Evolutionary conservation across 1,139 yeast species (phyloP), one percentile per base, ranked within the genome.

Genomic region (Casaregolazyma lundiana): DNA sequence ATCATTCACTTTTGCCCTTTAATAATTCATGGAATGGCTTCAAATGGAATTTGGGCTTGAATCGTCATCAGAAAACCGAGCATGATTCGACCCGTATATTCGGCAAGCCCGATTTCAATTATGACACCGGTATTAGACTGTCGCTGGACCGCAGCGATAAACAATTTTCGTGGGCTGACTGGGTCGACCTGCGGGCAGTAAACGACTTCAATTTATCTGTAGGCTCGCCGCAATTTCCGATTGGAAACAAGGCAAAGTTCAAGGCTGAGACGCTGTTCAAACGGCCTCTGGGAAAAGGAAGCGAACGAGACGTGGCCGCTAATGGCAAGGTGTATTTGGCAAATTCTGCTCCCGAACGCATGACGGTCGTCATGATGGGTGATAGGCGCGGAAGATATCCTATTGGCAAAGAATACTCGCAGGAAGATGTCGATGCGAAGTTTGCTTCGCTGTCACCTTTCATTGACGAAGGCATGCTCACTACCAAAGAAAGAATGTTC

Each of bases 91-190:
- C 20, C 6, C 36, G 37, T 4, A n/a, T 38, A 15, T 35, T 35
- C 17, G 35, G 29, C 6, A 13, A 24, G 35, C 32, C 32, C 6
- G 41, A 39, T 39, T 48, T 39, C 32, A 37, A 39, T 37, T 32
- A 42, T 34, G 19, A 21, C 9, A 34, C 45, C 9, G 54, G 41
- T 6, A 50, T 48, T 26, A 51, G 53, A 22, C 52, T 53, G n/a
- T 24, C 44, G 6, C 30, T 21, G 4, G 54, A 54, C 6, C 32
- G 44, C 41, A 15, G 18, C 21, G n/a, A 11, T 21, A 8, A 20
- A 32, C 18, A 17, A 75, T 62, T 62, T 39, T 24, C 47, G 3
- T 62, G 66, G 66, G 42, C 48, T 20, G 60, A 61, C 43, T 62
- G 65, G 64, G 51, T 61, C 15, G 63, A 62, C 45, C 43, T 61